Percentiles rank a stretch among this genome's conserved stretches.
Conservation (phyloP, 306 rosid species). For the Rubus idaeus region DNA sequence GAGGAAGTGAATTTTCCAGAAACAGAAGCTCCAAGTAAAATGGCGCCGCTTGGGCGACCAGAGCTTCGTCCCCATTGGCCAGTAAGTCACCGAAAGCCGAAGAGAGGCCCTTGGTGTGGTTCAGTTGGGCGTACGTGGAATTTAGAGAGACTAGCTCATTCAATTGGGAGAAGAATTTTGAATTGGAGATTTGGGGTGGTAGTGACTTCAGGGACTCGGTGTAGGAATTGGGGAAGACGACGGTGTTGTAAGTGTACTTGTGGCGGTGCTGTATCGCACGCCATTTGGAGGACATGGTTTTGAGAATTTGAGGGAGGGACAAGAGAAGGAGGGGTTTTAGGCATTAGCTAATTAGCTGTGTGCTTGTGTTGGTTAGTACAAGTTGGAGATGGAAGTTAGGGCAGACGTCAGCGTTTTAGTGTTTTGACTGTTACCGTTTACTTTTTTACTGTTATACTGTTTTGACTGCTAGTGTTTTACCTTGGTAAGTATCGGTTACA, state of each 20-base stretch:
- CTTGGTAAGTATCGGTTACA: not conserved
- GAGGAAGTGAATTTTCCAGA: conserved; percentile 66
- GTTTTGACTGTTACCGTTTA: not conserved
- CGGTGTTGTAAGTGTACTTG: conserved; percentile 86
- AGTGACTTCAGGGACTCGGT: conserved; percentile 36
- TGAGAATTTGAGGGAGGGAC: not conserved
- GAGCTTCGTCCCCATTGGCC: conserved; percentile 29
- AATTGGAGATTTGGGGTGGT: conserved; percentile 19
- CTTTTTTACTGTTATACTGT: not conserved
- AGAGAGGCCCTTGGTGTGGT: conserved; percentile 51
- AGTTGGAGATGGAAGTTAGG: conserved; percentile 2
- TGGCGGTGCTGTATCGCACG: conserved; percentile 97
- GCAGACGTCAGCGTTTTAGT: not conserved
- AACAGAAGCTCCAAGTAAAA: conserved; percentile 67
- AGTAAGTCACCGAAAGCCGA: conserved; percentile 51
- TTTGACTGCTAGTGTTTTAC: not conserved
- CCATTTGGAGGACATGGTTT: conserved; percentile 91
- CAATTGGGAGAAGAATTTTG: conserved; percentile 47
- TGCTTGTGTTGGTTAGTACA: not conserved
- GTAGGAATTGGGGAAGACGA: conserved; percentile 58
- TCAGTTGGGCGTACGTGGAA: conserved; percentile 67
- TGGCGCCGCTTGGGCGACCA: conserved; percentile 35
- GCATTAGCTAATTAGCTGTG: not conserved
- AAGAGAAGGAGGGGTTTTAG: not conserved
- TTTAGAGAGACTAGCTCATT: conserved; percentile 45